Evolutionary conservation across 2,329 filamentous ascomycete genomes (phyloP).

Genomic region (Monilinia polystroma): DNA sequence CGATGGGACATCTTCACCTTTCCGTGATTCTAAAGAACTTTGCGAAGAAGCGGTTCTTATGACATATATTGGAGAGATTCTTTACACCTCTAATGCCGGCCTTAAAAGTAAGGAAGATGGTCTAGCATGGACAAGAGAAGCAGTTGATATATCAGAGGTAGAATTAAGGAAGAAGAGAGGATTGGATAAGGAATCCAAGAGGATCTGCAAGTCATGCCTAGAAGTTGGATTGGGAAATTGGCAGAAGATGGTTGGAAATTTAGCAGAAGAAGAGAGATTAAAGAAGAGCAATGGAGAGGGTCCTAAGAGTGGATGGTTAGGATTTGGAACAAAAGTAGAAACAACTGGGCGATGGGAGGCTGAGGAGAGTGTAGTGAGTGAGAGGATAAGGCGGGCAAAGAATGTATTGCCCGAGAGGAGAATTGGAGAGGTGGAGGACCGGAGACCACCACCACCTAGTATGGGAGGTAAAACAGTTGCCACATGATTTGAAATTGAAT

Average conservation of each 20-base stretch:
- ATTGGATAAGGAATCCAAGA: constrained; percentile 44
- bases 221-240: constrained; percentile 76
- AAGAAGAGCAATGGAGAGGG: constrained; percentile 26
- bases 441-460: constrained; percentile 15
- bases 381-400: constrained; percentile 35
- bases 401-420: constrained; percentile 25
- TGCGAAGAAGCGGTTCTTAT: constrained; percentile 87
- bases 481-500: background rate
- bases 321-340: constrained; percentile 33
- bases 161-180: constrained; percentile 50
- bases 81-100: constrained; percentile 62
- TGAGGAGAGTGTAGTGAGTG: constrained; percentile 39
- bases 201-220: constrained; percentile 75
- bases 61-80: constrained; percentile 90
- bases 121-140: constrained; percentile 85
- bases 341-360: constrained; percentile 40
- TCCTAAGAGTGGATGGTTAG: constrained; percentile 34
- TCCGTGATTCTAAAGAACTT: constrained; percentile 61
- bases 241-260: constrained; percentile 71
- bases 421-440: constrained; percentile 15
- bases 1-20: constrained; percentile 67
- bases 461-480: background rate
- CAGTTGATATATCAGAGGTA: constrained; percentile 75
- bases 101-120: constrained; percentile 60
- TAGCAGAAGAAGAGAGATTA: constrained; percentile 46